Evolutionary conservation across 805 yeast species (phyloP).

Genomic region (Saturnispora ahearnii): DNA sequence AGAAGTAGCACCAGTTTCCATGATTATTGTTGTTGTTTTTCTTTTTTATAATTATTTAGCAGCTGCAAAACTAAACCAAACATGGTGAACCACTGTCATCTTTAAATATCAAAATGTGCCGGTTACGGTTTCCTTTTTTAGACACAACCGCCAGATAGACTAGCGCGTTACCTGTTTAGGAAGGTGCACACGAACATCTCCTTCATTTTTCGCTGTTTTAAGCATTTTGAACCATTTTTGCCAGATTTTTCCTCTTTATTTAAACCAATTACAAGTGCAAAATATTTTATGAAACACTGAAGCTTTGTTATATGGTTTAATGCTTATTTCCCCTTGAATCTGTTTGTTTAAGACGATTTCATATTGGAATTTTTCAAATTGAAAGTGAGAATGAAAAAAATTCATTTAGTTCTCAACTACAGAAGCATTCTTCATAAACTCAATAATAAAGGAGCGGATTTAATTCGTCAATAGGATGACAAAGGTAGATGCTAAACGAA

Average conservation of each 20-base stretch:
- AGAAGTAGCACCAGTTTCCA: conserved; percentile 18
- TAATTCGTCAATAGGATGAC: background rate
- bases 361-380: too few relatives aligned
- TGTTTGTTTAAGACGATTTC: too few relatives aligned
- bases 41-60: background rate
- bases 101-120: conserved; percentile 1
- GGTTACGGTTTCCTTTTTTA: background rate
- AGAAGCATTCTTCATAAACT: background rate
- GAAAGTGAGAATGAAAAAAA: too few relatives aligned
- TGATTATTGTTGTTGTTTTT: background rate
- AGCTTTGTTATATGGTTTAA: too few relatives aligned
- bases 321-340: too few relatives aligned
- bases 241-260: too few relatives aligned
- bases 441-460: background rate
- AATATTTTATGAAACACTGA: too few relatives aligned
- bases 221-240: too few relatives aligned
- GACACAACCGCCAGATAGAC: background rate
- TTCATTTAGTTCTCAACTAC: too few relatives aligned
- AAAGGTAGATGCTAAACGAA: background rate
- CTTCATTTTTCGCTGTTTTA: background rate
- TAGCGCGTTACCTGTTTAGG: conserved; percentile 1
- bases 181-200: background rate
- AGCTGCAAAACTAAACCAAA: background rate
- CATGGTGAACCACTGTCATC: background rate
- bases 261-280: too few relatives aligned